Evolutionary conservation across 1,284 basidiomycete species (phyloP).

Genomic region (Laetiporus sulphureus): DNA sequence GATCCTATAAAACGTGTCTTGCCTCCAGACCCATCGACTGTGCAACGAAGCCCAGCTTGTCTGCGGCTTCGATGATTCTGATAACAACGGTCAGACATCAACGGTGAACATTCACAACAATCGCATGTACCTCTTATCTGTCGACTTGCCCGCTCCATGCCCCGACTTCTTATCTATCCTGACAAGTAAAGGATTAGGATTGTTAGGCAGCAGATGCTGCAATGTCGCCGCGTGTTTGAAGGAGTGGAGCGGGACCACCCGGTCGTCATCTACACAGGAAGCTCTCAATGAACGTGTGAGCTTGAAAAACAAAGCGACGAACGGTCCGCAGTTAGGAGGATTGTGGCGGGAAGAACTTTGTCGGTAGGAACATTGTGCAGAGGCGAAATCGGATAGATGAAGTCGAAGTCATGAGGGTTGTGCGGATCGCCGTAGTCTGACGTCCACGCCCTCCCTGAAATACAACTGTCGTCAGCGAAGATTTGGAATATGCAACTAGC

Average conservation of each 20-base stretch:
- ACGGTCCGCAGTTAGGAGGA: slow-evolving; percentile 78
- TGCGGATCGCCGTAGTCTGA: slow-evolving; percentile 81
- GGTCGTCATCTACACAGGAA: slow-evolving; percentile 60
- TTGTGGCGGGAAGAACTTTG: slow-evolving; percentile 55
- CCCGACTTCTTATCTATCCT: slow-evolving; percentile 77
- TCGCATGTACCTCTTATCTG: slow-evolving; percentile 53
- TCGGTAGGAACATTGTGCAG: slow-evolving; percentile 66
- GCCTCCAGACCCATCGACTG: slow-evolving; percentile 53
- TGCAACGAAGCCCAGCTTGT: slow-evolving; percentile 71
- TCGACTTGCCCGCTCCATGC: slow-evolving; percentile 76
- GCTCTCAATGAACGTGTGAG: neutral
- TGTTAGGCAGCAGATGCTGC: slow-evolving; percentile 57
- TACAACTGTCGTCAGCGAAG: neutral
- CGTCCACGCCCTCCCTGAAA: slow-evolving; percentile 65
- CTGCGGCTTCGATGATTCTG: slow-evolving; percentile 70
- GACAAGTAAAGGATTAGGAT: slow-evolving; percentile 64
- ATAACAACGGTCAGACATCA: slow-evolving; percentile 1
- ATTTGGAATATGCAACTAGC: neutral
- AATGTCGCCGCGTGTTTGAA: slow-evolving; percentile 75
- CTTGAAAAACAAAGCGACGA: slow-evolving; percentile 24
- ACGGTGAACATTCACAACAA: neutral
- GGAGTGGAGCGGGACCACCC: slow-evolving; percentile 76
- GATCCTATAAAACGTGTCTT: too few relatives aligned
- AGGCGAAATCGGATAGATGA: slow-evolving; percentile 73
- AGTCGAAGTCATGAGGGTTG: slow-evolving; percentile 72